Conservation (phyloP, 2,329 filamentous ascomycete genomes). For the Cytospora piceicola region DNA sequence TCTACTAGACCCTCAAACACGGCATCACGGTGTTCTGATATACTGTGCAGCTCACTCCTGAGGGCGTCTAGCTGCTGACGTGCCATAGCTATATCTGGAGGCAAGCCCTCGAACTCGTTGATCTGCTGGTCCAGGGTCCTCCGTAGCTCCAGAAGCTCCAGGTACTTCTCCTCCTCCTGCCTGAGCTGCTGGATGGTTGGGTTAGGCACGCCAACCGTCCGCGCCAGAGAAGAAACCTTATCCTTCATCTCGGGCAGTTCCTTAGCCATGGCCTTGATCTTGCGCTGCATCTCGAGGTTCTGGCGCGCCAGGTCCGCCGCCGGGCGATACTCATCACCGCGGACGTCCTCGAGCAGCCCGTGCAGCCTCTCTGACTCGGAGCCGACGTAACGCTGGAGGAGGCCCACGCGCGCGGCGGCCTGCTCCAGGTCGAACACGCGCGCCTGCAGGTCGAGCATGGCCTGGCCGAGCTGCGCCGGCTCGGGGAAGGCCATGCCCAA, state of each 20-base stretch:
- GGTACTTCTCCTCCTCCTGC: constrained; percentile 61
- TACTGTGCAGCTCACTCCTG: constrained; percentile 63
- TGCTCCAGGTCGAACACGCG: constrained; percentile 60
- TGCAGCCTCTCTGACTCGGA: constrained; percentile 50
- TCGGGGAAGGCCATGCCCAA: constrained; percentile 54
- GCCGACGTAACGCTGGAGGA: constrained; percentile 61
- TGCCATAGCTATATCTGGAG: constrained; percentile 71
- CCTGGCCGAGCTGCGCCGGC: constrained; percentile 53
- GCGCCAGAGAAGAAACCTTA: constrained; percentile 49
- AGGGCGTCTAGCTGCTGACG: constrained; percentile 71
- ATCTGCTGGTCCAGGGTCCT: constrained; percentile 65
- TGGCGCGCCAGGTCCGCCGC: constrained; percentile 64
- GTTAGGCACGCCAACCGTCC: constrained; percentile 41
- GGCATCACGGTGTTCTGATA: constrained; percentile 68
- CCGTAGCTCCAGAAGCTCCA: constrained; percentile 60
- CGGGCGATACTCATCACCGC: constrained; percentile 54
- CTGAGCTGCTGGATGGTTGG: constrained; percentile 62
- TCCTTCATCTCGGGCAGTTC: constrained; percentile 71
- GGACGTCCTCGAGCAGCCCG: constrained; percentile 48
- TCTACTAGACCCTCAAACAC: constrained; percentile 76
- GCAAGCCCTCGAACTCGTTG: constrained; percentile 70
- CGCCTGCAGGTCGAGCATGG: constrained; percentile 60
- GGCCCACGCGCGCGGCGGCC: constrained; percentile 55
- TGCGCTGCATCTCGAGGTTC: constrained; percentile 75
- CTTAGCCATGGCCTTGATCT: constrained; percentile 66